phyloP scores from a whole-genome alignment of 495 filamentous ascomycete genomes.

The Bacidia gigantensis region DNA sequence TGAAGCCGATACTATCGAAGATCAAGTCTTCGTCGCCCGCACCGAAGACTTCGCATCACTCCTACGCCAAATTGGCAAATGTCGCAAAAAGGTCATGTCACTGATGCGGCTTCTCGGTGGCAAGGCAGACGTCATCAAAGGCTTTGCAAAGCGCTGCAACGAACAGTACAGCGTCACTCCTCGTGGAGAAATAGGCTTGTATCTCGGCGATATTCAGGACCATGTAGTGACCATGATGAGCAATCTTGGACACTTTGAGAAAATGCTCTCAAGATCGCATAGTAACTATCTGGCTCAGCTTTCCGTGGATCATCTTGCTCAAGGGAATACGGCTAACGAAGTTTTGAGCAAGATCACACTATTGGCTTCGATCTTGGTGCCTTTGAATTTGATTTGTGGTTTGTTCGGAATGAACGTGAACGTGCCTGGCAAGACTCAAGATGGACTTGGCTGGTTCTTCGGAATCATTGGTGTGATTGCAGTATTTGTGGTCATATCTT shows the following conservation, averaged over 20 bases:
- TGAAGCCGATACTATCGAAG: constrained; percentile 87
- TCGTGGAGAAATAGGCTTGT: constrained; percentile 88
- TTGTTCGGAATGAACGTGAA: constrained; percentile 95
- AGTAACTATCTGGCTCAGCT: constrained; percentile 93
- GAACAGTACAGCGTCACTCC: constrained; percentile 90
- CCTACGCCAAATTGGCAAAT: constrained; percentile 73
- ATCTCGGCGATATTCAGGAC: constrained; percentile 93
- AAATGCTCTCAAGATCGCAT: constrained; percentile 91
- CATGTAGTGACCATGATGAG: constrained; percentile 99
- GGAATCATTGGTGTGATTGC: constrained; percentile 58
- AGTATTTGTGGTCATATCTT: constrained; percentile 41
- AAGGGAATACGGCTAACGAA: constrained; percentile 68
- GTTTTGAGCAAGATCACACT: constrained; percentile 92
- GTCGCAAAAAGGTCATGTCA: constrained; percentile 88
- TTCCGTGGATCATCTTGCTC: constrained; percentile 71
- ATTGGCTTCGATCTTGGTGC: constrained; percentile 83
- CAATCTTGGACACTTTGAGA: constrained; percentile 89
- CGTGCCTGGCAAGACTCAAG: constrained; percentile 51
- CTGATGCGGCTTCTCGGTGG: constrained; percentile 86
- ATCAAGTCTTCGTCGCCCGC: constrained; percentile 81
- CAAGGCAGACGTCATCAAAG: constrained; percentile 92
- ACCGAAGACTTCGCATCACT: constrained; percentile 76
- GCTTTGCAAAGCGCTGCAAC: constrained; percentile 96
- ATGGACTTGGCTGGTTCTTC: constrained; percentile 61
- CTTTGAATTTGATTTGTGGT: constrained; percentile 90